phyloP scores from a whole-genome alignment of 1,284 basidiomycete species.

The Cutaneotrichosporon cutaneum region DNA sequence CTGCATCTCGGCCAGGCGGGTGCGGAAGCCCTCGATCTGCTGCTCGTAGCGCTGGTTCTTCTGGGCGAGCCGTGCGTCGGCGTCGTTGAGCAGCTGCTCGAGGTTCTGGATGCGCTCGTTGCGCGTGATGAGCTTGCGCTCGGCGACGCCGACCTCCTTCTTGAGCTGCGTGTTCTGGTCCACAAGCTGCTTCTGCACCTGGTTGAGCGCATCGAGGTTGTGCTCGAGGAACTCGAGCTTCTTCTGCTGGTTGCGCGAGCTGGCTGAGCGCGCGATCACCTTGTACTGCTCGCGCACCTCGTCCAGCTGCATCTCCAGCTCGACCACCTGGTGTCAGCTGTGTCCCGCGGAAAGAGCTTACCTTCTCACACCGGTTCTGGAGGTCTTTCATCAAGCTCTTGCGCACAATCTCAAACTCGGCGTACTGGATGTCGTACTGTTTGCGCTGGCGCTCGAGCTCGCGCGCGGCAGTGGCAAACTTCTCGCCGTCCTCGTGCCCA shows the following conservation, averaged over 20 bases:
- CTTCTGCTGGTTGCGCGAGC: constrained; percentile 97
- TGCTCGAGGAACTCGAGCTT: constrained; percentile 99
- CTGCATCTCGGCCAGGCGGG: constrained; percentile 84
- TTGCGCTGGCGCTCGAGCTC: constrained; percentile 97
- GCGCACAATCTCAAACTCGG: constrained; percentile 98
- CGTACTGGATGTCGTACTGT: constrained; percentile 92
- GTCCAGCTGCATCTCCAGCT: constrained; percentile 97
- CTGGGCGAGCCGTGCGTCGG: constrained; percentile 81
- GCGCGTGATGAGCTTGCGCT: constrained; percentile 90
- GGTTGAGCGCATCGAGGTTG: constrained; percentile 91
- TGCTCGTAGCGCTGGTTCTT: constrained; percentile 96
- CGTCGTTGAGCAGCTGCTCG: constrained; percentile 86
- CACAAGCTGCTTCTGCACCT: constrained; percentile 98
- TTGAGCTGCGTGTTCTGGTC: constrained; percentile 98
- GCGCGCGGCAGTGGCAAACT: constrained; percentile 90
- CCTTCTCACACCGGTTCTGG: constrained; percentile 99
- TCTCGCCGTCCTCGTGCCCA: constrained; percentile 93
- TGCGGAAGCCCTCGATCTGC: constrained; percentile 85
- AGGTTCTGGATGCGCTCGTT: constrained; percentile 97
- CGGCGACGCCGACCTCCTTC: constrained; percentile 95
- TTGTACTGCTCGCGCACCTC: constrained; percentile 99
- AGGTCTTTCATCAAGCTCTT: constrained; percentile 98
- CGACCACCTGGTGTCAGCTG: constrained; percentile 74
- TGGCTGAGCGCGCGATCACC: constrained; percentile 95
- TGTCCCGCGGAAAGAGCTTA: constrained; percentile 45